phyloP scores from a whole-genome alignment of 2,329 filamentous ascomycete genomes.

The Botryotinia narcissicola region DNA sequence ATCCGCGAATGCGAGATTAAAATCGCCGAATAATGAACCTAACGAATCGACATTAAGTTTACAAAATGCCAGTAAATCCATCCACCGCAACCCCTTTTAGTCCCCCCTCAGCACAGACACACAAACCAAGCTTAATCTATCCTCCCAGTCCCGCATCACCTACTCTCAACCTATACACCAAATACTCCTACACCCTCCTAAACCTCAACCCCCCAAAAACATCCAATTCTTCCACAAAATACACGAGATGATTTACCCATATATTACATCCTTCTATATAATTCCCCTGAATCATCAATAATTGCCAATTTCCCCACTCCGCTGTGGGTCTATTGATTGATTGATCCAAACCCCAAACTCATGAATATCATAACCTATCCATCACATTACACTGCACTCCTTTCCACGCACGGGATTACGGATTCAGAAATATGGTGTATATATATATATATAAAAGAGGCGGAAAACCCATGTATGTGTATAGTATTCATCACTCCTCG shows the following conservation, averaged over 20 bases:
- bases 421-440: too few relatives aligned
- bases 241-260: background rate
- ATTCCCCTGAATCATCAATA: background rate
- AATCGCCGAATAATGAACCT: background rate
- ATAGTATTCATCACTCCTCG: too few relatives aligned
- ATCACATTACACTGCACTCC: too few relatives aligned
- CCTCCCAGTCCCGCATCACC: background rate
- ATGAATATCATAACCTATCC: too few relatives aligned
- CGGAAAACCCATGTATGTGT: too few relatives aligned
- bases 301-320: background rate
- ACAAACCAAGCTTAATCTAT: background rate
- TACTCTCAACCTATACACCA: background rate
- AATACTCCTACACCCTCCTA: background rate
- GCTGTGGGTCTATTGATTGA: background rate
- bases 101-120: background rate
- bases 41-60: background rate
- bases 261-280: too few relatives aligned
- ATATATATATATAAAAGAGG: too few relatives aligned
- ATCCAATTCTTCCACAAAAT: background rate
- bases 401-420: too few relatives aligned
- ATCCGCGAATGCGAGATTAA: background rate
- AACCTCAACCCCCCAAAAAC: too few relatives aligned
- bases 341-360: background rate
- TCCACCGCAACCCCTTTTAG: background rate
- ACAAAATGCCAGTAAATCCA: fast-evolving